Conservation (phyloP, 139 green algal genomes). For the Tetradesmus lagerheimii region DNA sequence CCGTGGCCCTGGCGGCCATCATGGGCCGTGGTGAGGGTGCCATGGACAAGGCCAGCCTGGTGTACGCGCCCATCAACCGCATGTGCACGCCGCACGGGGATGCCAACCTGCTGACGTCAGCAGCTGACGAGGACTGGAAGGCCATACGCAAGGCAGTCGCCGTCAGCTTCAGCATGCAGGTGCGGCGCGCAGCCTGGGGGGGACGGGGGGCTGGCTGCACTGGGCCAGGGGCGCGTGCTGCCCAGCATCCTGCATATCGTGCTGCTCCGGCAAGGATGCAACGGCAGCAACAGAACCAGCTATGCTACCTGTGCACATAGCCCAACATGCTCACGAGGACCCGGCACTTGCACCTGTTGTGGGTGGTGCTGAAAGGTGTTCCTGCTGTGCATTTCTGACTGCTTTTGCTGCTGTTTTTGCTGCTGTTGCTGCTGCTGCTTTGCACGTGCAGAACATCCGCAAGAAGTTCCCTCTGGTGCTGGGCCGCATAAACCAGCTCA, state of each 20-base stretch:
- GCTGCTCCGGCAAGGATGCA: too few species aligned
- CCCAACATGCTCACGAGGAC: too few species aligned
- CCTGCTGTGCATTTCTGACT: background rate
- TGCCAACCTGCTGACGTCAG: constrained; percentile 68
- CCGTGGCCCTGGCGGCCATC: constrained; percentile 54
- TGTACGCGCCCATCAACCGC: constrained; percentile 56
- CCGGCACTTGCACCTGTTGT: too few species aligned
- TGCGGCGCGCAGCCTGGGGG: background rate
- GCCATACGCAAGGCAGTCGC: constrained; percentile 72
- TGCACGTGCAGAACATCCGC: constrained; percentile 55
- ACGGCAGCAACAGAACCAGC: too few species aligned
- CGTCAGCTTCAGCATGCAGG: constrained; percentile 61
- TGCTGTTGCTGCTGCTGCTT: background rate
- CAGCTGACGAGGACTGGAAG: constrained; percentile 61
- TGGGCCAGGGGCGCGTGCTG: too few species aligned
- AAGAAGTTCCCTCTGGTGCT: constrained; percentile 66
- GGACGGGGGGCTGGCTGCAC: too few species aligned
- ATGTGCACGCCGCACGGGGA: constrained; percentile 60
- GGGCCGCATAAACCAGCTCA: constrained; percentile 47
- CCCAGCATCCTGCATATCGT: too few species aligned
- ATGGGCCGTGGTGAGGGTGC: constrained; percentile 59
- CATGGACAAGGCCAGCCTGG: constrained; percentile 57
- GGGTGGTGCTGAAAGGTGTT: too few species aligned
- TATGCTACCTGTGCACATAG: too few species aligned
- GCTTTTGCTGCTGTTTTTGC: background rate